phyloP scores from a whole-genome alignment of 2,329 filamentous ascomycete genomes.

The Phyllosticta ampelicida region DNA sequence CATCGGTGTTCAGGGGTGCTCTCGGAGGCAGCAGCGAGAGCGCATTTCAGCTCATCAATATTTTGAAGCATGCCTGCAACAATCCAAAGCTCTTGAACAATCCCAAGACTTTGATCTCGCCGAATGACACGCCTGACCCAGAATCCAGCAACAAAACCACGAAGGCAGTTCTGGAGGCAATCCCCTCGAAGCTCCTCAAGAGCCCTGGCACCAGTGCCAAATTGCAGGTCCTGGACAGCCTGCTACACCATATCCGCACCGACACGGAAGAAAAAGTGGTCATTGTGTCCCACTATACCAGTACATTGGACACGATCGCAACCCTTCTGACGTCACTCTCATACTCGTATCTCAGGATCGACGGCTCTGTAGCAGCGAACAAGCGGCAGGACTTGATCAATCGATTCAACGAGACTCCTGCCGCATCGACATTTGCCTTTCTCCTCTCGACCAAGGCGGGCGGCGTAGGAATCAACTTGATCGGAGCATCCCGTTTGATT shows the following conservation, averaged over 20 bases:
- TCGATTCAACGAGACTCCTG: slow-evolving; percentile 52
- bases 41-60: slow-evolving; percentile 57
- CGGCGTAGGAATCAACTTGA: slow-evolving; percentile 58
- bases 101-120: not conserved
- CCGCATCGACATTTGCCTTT: slow-evolving; percentile 53
- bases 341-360: slow-evolving; percentile 55
- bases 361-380: slow-evolving; percentile 52
- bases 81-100: slow-evolving; percentile 52
- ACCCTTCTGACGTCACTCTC: slow-evolving; percentile 49
- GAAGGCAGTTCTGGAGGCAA: slow-evolving; percentile 35
- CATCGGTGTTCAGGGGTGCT: slow-evolving; percentile 51
- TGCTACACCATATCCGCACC: slow-evolving; percentile 50
- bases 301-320: slow-evolving; percentile 57
- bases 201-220: slow-evolving; percentile 53
- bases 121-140: slow-evolving; percentile 26
- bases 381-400: slow-evolving; percentile 61
- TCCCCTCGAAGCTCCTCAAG: slow-evolving; percentile 46
- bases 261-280: slow-evolving; percentile 60
- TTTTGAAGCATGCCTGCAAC: slow-evolving; percentile 66
- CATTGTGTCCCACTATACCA: slow-evolving; percentile 66
- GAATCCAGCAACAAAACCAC: slow-evolving; percentile 37
- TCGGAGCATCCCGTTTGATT: slow-evolving; percentile 58
- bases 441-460: slow-evolving; percentile 63
- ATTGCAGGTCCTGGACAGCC: slow-evolving; percentile 53
- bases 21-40: slow-evolving; percentile 50